Percentiles rank a stretch among this genome's conserved stretches.
Conservation (phyloP, 1,284 basidiomycete genomes). For the Lignosus rhinocerotis region DNA sequence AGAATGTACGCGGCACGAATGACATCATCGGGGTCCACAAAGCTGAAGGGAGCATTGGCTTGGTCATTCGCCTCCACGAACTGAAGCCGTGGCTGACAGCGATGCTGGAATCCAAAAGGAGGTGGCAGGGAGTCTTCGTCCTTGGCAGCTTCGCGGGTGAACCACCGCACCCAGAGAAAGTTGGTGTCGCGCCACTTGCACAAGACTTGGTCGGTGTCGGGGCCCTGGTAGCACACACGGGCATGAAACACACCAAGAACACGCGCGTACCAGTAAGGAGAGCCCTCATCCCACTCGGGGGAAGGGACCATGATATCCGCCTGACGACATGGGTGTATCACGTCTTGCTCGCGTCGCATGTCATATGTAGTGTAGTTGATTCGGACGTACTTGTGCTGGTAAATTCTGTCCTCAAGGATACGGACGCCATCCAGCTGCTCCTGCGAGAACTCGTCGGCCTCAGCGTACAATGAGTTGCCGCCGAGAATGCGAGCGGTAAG, state of each 20-base stretch:
- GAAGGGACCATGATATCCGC: slow-evolving; percentile 39
- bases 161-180: slow-evolving; percentile 42
- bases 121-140: slow-evolving; percentile 3
- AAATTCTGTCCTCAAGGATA: slow-evolving; percentile 33
- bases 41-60: slow-evolving; percentile 36
- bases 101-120: slow-evolving; percentile 17
- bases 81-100: slow-evolving; percentile 33
- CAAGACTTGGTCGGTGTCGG: slow-evolving; percentile 31
- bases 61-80: slow-evolving; percentile 33
- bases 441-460: slow-evolving; percentile 17
- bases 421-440: slow-evolving; percentile 16
- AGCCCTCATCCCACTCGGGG: slow-evolving; percentile 17
- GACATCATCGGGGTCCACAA: slow-evolving; percentile 39
- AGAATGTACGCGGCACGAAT: slow-evolving; percentile 39
- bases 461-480: slow-evolving; percentile 3
- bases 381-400: slow-evolving; percentile 30
- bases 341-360: too few relatives aligned
- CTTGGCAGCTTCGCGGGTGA: slow-evolving; percentile 20
- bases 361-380: neutral
- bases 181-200: slow-evolving; percentile 26
- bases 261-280: slow-evolving; percentile 26
- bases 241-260: slow-evolving; percentile 29
- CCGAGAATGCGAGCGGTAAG: slow-evolving; percentile 1
- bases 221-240: slow-evolving; percentile 14
- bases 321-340: slow-evolving; percentile 32